Evolutionary conservation across 768 basidiomycete genomes (phyloP).

Genomic region (Agaricus sinodeliciosus): DNA sequence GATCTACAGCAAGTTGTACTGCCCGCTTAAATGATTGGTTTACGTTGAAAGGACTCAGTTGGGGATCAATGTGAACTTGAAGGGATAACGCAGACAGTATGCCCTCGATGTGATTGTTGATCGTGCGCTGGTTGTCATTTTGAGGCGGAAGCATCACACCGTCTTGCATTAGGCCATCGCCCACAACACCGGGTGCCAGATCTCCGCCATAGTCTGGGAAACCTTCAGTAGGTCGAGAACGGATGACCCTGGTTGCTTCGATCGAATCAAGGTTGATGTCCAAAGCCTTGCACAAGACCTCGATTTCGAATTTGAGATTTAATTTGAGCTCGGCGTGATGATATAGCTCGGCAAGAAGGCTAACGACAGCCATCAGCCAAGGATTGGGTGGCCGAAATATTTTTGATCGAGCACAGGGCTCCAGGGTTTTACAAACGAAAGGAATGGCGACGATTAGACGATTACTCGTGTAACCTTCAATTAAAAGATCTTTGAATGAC

Average conservation of each 20-base stretch:
- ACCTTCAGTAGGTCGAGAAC: constrained; percentile 66
- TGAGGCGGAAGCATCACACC: constrained; percentile 30
- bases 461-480: constrained; percentile 91
- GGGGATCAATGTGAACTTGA: constrained; percentile 71
- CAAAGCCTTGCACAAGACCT: constrained; percentile 89
- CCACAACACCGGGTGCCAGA: constrained; percentile 13
- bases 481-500: constrained; percentile 94
- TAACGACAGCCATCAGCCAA: constrained; percentile 95
- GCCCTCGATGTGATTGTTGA: constrained; percentile 75
- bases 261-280: constrained; percentile 81
- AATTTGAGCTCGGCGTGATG: constrained; percentile 94
- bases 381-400: constrained; percentile 97
- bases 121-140: constrained; percentile 53
- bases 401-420: constrained; percentile 81
- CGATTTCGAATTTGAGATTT: constrained; percentile 98
- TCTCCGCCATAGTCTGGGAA: constrained; percentile 56
- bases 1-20: constrained; percentile 85
- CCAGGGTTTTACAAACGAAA: constrained; percentile 95
- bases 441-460: constrained; percentile 92
- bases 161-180: constrained; percentile 4
- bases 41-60: constrained; percentile 64
- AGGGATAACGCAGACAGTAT: constrained; percentile 67
- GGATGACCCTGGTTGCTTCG: constrained; percentile 77
- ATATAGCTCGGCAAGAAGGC: constrained; percentile 91
- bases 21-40: constrained; percentile 88